A percentile compares a stretch with the other conserved stretches of the same genome.
Conservation (phyloP, 2,329 filamentous ascomycete species). For the Aspergillus transmontanensis region DNA sequence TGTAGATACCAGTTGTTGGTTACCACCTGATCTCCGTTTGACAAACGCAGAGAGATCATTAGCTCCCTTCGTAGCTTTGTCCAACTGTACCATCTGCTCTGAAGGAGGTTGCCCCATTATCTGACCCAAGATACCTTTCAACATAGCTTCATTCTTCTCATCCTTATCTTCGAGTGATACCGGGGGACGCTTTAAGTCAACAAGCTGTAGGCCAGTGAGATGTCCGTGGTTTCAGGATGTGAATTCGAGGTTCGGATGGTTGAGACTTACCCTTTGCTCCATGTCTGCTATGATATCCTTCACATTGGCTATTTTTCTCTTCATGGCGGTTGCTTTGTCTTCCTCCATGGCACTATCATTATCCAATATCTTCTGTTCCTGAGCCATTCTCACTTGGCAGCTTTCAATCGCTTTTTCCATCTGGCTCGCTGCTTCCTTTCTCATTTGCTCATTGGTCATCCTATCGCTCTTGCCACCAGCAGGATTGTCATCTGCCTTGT, state of each 20-base stretch:
- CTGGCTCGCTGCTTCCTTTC: constrained; percentile 59
- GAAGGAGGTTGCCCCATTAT: constrained; percentile 58
- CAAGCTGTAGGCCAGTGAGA: constrained; percentile 42
- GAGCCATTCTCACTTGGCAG: constrained; percentile 56
- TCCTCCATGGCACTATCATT: constrained; percentile 42
- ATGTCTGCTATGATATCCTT: constrained; percentile 65
- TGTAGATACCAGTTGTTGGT: constrained; percentile 16
- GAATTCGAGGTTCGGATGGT: neutral
- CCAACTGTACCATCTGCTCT: constrained; percentile 56
- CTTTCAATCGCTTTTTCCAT: constrained; percentile 64
- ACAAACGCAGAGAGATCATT: constrained; percentile 63
- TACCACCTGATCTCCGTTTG: constrained; percentile 51
- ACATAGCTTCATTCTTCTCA: constrained; percentile 42
- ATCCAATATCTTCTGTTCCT: constrained; percentile 53
- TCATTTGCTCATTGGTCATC: constrained; percentile 55
- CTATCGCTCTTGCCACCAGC: constrained; percentile 43
- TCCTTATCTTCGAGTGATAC: constrained; percentile 47
- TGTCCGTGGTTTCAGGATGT: constrained; percentile 5
- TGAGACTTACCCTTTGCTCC: constrained; percentile 54
- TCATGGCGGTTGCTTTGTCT: constrained; percentile 41
- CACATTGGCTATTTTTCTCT: constrained; percentile 58
- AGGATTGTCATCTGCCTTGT: constrained; percentile 38
- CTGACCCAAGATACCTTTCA: constrained; percentile 61
- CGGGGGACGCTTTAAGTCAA: constrained; percentile 60
- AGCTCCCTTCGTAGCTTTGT: constrained; percentile 57